Evolutionary conservation across 495 filamentous ascomycete genomes (phyloP), one percentile per base, ranked within the genome.

Genomic region (Durotheca rogersii): DNA sequence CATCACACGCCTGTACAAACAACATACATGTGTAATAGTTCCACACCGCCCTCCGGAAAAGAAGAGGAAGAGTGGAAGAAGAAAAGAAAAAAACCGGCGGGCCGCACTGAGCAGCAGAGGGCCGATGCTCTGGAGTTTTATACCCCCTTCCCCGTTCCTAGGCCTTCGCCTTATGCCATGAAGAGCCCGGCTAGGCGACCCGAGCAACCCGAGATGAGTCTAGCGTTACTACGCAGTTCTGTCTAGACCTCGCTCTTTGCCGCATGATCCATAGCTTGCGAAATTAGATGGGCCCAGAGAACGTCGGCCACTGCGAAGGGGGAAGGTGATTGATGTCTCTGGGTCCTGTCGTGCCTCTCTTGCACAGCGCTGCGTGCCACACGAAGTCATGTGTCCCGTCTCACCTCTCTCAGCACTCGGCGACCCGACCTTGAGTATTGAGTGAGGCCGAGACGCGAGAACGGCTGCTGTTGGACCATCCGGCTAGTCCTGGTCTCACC

Each of bases 371-470:
- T 30, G 41, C 21, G 56, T 59, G 53, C 56, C 56, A 59, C 56
- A 53, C 39, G 53, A 53, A 59, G 56, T 56, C 44, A 56, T 53
- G 55, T 58, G 46, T 47, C 29, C 53, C 36, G 56, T 47, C 40
- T 59, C 20, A 49, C 49, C 18, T 44, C 23, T 27, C 23, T 27
- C 4, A 9, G 23, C 23, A 27, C 21, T 50, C n/a, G n/a, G n/a
- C n/a, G n/a, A n/a, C n/a, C n/a, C n/a, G n/a, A n/a, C n/a, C n/a
- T n/a, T n/a, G n/a, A n/a, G n/a, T n/a, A n/a, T n/a, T n/a, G n/a
- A n/a, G n/a, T n/a, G n/a, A n/a, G n/a, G n/a, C n/a, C n/a, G n/a
- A n/a, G n/a, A n/a, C n/a, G n/a, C n/a, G n/a, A n/a, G n/a, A n/a
- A n/a, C n/a, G n/a, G n/a, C n/a, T n/a, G n/a, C n/a, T n/a, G n/a